Conservation (phyloP, 179 eudicot species). For the Camellia oleifera region DNA sequence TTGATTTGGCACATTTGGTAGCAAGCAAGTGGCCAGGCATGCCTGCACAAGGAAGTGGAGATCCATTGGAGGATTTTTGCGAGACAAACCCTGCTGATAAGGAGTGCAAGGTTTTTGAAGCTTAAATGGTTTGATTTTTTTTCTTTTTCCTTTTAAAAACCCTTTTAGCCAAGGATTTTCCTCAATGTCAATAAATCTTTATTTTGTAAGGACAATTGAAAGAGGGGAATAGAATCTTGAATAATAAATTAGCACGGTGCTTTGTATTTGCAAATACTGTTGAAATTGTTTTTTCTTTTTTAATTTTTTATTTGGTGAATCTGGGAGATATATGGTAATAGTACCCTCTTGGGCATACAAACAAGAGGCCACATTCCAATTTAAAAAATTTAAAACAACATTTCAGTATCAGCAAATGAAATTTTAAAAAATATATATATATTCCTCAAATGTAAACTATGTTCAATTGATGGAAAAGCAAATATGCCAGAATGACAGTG, state of each 20-base stretch:
- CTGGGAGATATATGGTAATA: neutral
- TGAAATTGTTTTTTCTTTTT: neutral
- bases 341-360: neutral
- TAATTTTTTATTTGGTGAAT: neutral
- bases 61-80: slow-evolving; percentile 84
- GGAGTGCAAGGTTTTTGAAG: slow-evolving; percentile 85
- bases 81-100: slow-evolving; percentile 72
- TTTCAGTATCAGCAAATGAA: neutral
- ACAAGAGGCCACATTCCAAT: too few species aligned
- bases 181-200: neutral
- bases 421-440: neutral
- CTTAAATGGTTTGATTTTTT: slow-evolving; percentile 10
- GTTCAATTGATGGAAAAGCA: too few species aligned
- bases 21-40: slow-evolving; percentile 80
- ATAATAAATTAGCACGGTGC: neutral
- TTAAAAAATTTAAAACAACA: neutral
- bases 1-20: slow-evolving; percentile 87
- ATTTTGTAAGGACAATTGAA: neutral
- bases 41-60: slow-evolving; percentile 54
- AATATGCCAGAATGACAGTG: too few species aligned
- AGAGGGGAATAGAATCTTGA: neutral
- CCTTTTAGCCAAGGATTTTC: slow-evolving; percentile 9
- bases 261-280: neutral
- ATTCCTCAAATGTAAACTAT: too few species aligned
- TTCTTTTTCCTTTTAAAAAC: too few species aligned